These are phyloP conservation scores for Durio zibethinus DNA, from an alignment of 345 rosid genomes.

Conservation along the genomic window DNA sequence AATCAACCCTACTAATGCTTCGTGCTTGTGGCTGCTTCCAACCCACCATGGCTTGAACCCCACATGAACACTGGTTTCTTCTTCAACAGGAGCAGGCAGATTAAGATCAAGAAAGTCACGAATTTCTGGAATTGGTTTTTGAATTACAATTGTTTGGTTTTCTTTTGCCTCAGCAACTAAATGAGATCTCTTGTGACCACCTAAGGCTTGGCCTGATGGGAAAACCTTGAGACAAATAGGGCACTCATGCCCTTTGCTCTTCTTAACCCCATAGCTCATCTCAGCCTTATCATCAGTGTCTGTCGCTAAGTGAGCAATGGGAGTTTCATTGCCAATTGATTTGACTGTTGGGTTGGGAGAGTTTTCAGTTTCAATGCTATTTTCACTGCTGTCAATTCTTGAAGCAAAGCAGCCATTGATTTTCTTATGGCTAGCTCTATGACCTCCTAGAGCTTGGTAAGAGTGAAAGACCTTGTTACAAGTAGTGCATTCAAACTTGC, in stretches of 20 bases:
- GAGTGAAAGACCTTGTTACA: slow-evolving; percentile 66
- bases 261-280: slow-evolving; percentile 21
- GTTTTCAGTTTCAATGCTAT: slow-evolving; percentile 26
- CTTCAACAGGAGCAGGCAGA: slow-evolving; percentile 53
- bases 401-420: slow-evolving; percentile 33
- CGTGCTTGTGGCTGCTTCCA: slow-evolving; percentile 43
- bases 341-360: slow-evolving; percentile 21
- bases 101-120: slow-evolving; percentile 50
- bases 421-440: slow-evolving; percentile 73
- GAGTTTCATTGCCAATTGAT: slow-evolving; percentile 12
- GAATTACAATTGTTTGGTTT: slow-evolving; percentile 6
- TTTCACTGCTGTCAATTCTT: slow-evolving; percentile 34
- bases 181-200: slow-evolving; percentile 86
- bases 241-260: slow-evolving; percentile 49
- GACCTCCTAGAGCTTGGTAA: slow-evolving; percentile 92
- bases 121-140: slow-evolving; percentile 25
- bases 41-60: slow-evolving; percentile 56
- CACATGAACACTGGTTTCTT: slow-evolving; percentile 36
- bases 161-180: slow-evolving; percentile 28
- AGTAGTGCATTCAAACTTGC: slow-evolving; percentile 57
- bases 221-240: slow-evolving; percentile 64
- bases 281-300: slow-evolving; percentile 20
- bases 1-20: slow-evolving; percentile 38
- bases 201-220: slow-evolving; percentile 77
- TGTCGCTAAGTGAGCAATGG: slow-evolving; percentile 1